These are phyloP conservation scores for Plasmodium yoelii DNA, from an alignment of 169 alveolate species.

Conservation along the genomic window DNA sequence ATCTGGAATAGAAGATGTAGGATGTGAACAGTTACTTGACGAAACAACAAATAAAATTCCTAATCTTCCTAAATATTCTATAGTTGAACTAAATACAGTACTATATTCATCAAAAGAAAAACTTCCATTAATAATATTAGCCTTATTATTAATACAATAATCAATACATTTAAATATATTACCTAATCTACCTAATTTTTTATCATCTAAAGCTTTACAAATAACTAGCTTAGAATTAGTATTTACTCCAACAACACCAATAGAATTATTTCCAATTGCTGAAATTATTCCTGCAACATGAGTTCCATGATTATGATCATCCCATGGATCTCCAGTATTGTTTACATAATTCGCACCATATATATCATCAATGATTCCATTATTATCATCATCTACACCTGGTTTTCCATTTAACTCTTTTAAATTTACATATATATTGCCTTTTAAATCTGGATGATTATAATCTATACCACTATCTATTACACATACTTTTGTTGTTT, in stretches of 20 bases:
- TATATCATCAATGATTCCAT: slow-evolving; percentile 87
- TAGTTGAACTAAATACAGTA: slow-evolving; percentile 43
- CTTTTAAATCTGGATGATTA: slow-evolving; percentile 87
- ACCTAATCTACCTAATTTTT: slow-evolving; percentile 82
- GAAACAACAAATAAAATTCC: slow-evolving; percentile 66
- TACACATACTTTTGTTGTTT: slow-evolving; percentile 75
- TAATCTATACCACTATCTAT: slow-evolving; percentile 91
- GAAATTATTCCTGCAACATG: slow-evolving; percentile 85
- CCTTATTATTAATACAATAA: slow-evolving; percentile 76
- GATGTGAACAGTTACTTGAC: slow-evolving; percentile 63
- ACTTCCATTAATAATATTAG: slow-evolving; percentile 78
- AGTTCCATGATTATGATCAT: slow-evolving; percentile 90
- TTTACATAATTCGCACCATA: slow-evolving; percentile 85
- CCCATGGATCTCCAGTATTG: slow-evolving; percentile 84
- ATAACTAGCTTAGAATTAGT: slow-evolving; percentile 64
- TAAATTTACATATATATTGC: slow-evolving; percentile 83
- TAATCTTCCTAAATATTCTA: background rate
- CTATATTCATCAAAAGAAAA: slow-evolving; percentile 69
- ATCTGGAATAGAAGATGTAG: slow-evolving; percentile 11
- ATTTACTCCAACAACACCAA: slow-evolving; percentile 73
- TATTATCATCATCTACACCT: slow-evolving; percentile 85
- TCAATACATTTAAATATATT: slow-evolving; percentile 78
- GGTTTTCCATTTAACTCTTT: slow-evolving; percentile 83
- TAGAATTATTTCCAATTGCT: slow-evolving; percentile 33
- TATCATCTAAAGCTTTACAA: slow-evolving; percentile 80